phyloP scores from a whole-genome alignment of 176 grass and related monocot genomes.

The Avena insularis region DNA sequence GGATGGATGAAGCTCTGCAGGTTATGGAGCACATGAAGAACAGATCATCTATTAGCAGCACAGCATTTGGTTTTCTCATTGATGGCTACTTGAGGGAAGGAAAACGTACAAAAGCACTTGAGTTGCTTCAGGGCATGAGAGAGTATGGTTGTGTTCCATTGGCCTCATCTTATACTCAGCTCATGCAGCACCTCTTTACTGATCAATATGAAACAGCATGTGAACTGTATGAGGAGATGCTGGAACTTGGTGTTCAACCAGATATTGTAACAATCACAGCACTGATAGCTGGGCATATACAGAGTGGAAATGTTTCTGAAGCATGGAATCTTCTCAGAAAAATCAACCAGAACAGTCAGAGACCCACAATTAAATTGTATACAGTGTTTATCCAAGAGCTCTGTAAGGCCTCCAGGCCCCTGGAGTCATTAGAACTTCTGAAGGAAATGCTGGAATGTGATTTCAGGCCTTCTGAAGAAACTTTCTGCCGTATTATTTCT shows the following conservation, averaged over 20 bases:
- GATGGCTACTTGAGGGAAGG: constrained; percentile 66
- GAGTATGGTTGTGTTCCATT: constrained; percentile 53
- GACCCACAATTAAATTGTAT: constrained; percentile 69
- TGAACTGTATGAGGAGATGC: constrained; percentile 71
- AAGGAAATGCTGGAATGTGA: constrained; percentile 60
- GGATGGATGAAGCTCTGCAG: constrained; percentile 62
- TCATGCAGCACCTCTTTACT: constrained; percentile 72
- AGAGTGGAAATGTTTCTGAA: constrained; percentile 58
- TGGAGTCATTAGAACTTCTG: constrained; percentile 67
- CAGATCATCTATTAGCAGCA: constrained; percentile 41
- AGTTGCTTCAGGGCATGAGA: constrained; percentile 63
- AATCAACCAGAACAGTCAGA: constrained; percentile 54
- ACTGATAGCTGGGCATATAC: constrained; percentile 66
- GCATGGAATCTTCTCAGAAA: constrained; percentile 63
- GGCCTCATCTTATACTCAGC: constrained; percentile 74
- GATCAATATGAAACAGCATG: constrained; percentile 62
- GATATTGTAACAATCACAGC: constrained; percentile 65
- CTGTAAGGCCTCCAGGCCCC: constrained; percentile 67
- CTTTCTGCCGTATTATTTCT: constrained; percentile 52
- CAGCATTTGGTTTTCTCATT: constrained; percentile 55
- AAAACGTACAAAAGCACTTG: constrained; percentile 54
- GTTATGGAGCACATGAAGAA: constrained; percentile 54
- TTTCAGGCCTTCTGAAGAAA: constrained; percentile 54
- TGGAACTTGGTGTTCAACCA: constrained; percentile 53
- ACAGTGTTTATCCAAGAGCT: constrained; percentile 78